These are phyloP conservation scores for Suillus lakei DNA, from an alignment of 768 basidiomycete species.

Conservation along the genomic window DNA sequence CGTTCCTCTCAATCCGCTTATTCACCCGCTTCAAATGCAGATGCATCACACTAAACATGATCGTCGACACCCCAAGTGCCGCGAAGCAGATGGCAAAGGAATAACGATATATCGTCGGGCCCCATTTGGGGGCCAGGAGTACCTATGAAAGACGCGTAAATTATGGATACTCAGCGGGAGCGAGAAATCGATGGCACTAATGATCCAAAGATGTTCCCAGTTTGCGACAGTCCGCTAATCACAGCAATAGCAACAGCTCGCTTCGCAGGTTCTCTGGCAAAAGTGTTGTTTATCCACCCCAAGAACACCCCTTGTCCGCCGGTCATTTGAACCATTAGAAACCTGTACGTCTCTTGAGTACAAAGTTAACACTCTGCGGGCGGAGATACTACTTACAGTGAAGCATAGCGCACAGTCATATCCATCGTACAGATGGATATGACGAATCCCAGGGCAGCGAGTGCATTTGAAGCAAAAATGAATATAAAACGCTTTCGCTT, in stretches of 20 bases:
- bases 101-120: conserved; percentile 63
- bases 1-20: conserved; percentile 38
- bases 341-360: conserved; percentile 42
- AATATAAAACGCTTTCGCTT: conserved; percentile 71
- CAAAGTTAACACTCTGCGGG: not conserved
- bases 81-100: conserved; percentile 75
- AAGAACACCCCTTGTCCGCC: conserved; percentile 68
- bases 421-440: conserved; percentile 66
- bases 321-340: conserved; percentile 73
- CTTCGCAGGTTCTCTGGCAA: conserved; percentile 79
- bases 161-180: not conserved
- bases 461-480: conserved; percentile 50
- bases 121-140: conserved; percentile 70
- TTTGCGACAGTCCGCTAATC: conserved; percentile 77
- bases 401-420: conserved; percentile 60
- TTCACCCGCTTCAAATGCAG: conserved; percentile 47
- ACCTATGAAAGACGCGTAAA: conserved; percentile 44
- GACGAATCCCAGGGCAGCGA: conserved; percentile 68
- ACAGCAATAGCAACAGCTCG: conserved; percentile 80
- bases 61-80: conserved; percentile 51
- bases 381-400: conserved; percentile 45
- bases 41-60: conserved; percentile 52
- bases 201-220: conserved; percentile 82
- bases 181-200: conserved; percentile 43
- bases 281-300: conserved; percentile 49